Percentiles rank a stretch among this genome's conserved stretches.
These are phyloP conservation scores for Kwoniella shivajii DNA, from an alignment of 1,284 basidiomycete genomes.

Conservation along the genomic window DNA sequence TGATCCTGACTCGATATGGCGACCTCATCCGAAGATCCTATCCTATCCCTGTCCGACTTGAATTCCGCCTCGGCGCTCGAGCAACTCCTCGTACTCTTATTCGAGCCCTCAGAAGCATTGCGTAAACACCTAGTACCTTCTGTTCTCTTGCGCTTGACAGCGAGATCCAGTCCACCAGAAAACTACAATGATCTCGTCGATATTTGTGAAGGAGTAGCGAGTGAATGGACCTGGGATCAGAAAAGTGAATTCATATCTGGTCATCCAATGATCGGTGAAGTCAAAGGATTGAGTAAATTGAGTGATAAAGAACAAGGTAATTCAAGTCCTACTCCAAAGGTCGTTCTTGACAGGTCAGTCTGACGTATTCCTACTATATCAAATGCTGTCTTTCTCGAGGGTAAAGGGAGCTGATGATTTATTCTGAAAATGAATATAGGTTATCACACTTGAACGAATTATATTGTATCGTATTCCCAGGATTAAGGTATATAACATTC, in stretches of 20 bases:
- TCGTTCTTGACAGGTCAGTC: slow-evolving; percentile 47
- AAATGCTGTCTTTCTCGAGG: not conserved
- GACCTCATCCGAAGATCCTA: not conserved
- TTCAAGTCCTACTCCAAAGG: slow-evolving; percentile 31
- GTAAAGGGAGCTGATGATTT: not conserved
- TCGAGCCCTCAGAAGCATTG: slow-evolving; percentile 39
- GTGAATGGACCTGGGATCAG: slow-evolving; percentile 61
- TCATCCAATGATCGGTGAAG: slow-evolving; percentile 83
- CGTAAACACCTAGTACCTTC: slow-evolving; percentile 32
- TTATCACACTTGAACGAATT: slow-evolving; percentile 68
- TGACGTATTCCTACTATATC: not conserved
- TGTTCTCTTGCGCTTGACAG: slow-evolving; percentile 21
- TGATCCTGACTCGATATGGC: not conserved
- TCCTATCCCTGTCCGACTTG: slow-evolving; percentile 12
- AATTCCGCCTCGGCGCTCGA: slow-evolving; percentile 14
- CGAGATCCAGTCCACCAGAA: slow-evolving; percentile 25
- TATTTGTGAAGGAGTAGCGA: slow-evolving; percentile 60
- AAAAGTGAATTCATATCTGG: slow-evolving; percentile 73
- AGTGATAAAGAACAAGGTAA: slow-evolving; percentile 76
- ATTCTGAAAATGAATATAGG: slow-evolving; percentile 18
- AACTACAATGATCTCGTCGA: slow-evolving; percentile 67
- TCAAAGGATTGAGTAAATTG: slow-evolving; percentile 64
- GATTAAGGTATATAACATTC: slow-evolving; percentile 83
- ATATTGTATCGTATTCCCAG: slow-evolving; percentile 73
- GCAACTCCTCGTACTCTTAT: slow-evolving; percentile 30